phyloP scores from a whole-genome alignment of 1,284 basidiomycete species.

The Sparassis latifolia region DNA sequence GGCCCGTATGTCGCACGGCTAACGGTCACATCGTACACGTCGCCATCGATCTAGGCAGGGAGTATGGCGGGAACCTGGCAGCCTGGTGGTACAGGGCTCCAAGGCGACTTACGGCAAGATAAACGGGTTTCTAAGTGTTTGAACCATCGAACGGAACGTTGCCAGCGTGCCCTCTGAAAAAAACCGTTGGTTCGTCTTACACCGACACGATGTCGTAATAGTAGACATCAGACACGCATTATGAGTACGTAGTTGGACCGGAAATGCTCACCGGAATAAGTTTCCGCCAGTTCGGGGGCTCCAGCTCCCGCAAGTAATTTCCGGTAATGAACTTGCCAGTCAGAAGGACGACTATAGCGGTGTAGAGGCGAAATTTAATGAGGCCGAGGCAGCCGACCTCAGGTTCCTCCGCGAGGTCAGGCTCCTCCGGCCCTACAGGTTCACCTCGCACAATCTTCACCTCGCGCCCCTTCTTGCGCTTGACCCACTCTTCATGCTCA shows the following conservation, averaged over 20 bases:
- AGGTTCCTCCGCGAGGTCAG: constrained; percentile 59
- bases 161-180: constrained; percentile 71
- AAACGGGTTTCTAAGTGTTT: constrained; percentile 67
- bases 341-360: constrained; percentile 45
- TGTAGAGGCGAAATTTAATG: constrained; percentile 60
- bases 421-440: constrained; percentile 62
- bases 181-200: constrained; percentile 49
- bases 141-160: constrained; percentile 62
- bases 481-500: constrained; percentile 58
- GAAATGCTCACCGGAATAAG: constrained; percentile 20
- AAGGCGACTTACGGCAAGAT: constrained; percentile 66
- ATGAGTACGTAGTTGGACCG: neutral
- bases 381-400: constrained; percentile 61
- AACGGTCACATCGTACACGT: constrained; percentile 86
- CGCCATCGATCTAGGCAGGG: constrained; percentile 69
- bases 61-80: neutral
- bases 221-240: too few species aligned
- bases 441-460: constrained; percentile 71
- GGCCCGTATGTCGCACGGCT: constrained; percentile 82
- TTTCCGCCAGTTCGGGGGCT: constrained; percentile 26
- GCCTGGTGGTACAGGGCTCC: neutral
- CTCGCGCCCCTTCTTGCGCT: constrained; percentile 64
- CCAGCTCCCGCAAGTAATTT: constrained; percentile 74
- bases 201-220: neutral
- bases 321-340: constrained; percentile 79